Percentiles rank a stretch among this genome's conserved stretches.
Evolutionary conservation across 2,329 filamentous ascomycete genomes (phyloP).

Genomic region (Ophiosphaerella herpotricha): DNA sequence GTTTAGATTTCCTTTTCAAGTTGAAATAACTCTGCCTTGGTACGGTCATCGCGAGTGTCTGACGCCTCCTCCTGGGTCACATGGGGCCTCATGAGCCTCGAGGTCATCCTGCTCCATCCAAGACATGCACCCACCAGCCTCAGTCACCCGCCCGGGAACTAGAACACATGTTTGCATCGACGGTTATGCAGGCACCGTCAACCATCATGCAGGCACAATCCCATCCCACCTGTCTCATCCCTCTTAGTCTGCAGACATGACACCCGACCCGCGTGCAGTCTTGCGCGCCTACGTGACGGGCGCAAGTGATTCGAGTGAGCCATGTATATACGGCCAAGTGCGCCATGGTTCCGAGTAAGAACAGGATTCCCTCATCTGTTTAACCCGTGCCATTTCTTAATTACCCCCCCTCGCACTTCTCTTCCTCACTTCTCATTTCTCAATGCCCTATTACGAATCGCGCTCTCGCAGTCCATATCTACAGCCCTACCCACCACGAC

Average conservation of each 20-base stretch:
- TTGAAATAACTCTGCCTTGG: neutral
- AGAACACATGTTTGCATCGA: slow-evolving; percentile 35
- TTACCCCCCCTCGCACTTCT: slow-evolving; percentile 12
- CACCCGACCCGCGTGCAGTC: slow-evolving; percentile 22
- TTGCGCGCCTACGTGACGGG: slow-evolving; percentile 16
- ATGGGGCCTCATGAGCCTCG: slow-evolving; percentile 25
- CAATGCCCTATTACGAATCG: slow-evolving; percentile 29
- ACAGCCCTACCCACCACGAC: slow-evolving; percentile 20
- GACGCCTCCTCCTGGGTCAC: slow-evolving; percentile 19
- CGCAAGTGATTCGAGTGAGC: slow-evolving; percentile 23
- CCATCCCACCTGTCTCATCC: slow-evolving; percentile 30
- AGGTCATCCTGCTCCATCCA: slow-evolving; percentile 27
- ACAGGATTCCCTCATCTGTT: slow-evolving; percentile 12
- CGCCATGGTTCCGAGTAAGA: slow-evolving; percentile 15
- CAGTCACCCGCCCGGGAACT: slow-evolving; percentile 29
- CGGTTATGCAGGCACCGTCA: slow-evolving; percentile 31
- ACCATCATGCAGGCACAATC: slow-evolving; percentile 33
- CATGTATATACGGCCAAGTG: slow-evolving; percentile 21
- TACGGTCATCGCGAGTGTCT: neutral
- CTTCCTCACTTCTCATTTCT: slow-evolving; percentile 8
- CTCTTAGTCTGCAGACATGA: slow-evolving; percentile 8
- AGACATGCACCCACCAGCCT: slow-evolving; percentile 37
- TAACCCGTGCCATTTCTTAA: slow-evolving; percentile 17
- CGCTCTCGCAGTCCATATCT: slow-evolving; percentile 13
- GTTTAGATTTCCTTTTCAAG: too few relatives aligned